Percentiles rank a stretch among this genome's conserved stretches.
phyloP scores from a whole-genome alignment of 2,329 filamentous ascomycete genomes.

The Botrytis squamosa region DNA sequence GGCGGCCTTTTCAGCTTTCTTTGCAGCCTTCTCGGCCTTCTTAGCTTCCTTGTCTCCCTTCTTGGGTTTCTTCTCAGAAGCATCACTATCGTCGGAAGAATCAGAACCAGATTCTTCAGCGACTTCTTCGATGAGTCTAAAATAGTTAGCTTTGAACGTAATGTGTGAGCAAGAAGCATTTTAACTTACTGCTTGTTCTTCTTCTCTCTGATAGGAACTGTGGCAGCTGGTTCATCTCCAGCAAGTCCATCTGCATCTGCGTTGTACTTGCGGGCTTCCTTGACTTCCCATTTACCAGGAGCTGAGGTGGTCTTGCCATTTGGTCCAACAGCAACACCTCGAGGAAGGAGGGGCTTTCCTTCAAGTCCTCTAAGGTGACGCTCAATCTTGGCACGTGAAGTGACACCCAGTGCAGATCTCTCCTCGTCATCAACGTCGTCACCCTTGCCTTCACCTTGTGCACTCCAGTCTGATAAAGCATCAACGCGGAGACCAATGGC shows the following conservation, averaged over 20 bases:
- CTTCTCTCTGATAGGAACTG: slow-evolving; percentile 48
- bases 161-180: slow-evolving; percentile 20
- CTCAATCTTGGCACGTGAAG: slow-evolving; percentile 70
- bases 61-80: slow-evolving; percentile 20
- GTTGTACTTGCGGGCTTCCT: slow-evolving; percentile 94
- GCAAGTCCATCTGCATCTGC: slow-evolving; percentile 83
- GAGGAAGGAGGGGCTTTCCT: slow-evolving; percentile 81
- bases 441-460: slow-evolving; percentile 62
- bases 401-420: slow-evolving; percentile 75
- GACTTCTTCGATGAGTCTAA: slow-evolving; percentile 41
- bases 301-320: slow-evolving; percentile 61
- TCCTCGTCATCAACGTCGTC: slow-evolving; percentile 80
- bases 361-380: slow-evolving; percentile 75
- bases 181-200: slow-evolving; percentile 47
- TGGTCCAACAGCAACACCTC: slow-evolving; percentile 72
- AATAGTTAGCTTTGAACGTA: neutral
- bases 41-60: slow-evolving; percentile 39
- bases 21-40: slow-evolving; percentile 26
- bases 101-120: slow-evolving; percentile 28
- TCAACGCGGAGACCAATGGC: slow-evolving; percentile 92
- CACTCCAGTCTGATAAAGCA: slow-evolving; percentile 75
- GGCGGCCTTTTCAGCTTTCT: slow-evolving; percentile 39
- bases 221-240: slow-evolving; percentile 58
- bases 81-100: slow-evolving; percentile 18
- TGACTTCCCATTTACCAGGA: slow-evolving; percentile 83